These are phyloP conservation scores for Leucocoprinus birnbaumii DNA, from an alignment of 768 basidiomycete genomes.

Conservation along the genomic window DNA sequence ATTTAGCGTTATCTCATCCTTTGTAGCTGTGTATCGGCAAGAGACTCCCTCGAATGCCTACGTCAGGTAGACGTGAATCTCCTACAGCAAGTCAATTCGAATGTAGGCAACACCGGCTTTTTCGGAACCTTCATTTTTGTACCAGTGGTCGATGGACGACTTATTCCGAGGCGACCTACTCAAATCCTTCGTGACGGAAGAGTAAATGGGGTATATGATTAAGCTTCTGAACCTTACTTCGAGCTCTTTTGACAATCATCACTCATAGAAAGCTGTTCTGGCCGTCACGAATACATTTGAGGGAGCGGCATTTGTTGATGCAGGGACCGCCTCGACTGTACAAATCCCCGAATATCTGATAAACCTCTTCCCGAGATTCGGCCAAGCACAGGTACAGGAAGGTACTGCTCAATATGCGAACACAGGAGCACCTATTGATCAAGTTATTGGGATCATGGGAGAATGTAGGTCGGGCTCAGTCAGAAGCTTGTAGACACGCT, in stretches of 20 bases:
- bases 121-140: slow-evolving; percentile 38
- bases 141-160: slow-evolving; percentile 48
- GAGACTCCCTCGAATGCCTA: slow-evolving; percentile 37
- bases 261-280: no score
- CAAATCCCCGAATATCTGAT: slow-evolving; percentile 28
- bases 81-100: slow-evolving; percentile 31
- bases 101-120: slow-evolving; percentile 30
- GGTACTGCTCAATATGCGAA: slow-evolving; percentile 6
- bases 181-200: slow-evolving; percentile 31
- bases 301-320: slow-evolving; percentile 37
- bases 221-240: background rate
- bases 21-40: slow-evolving; percentile 30
- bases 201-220: slow-evolving; percentile 37
- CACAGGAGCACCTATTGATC: slow-evolving; percentile 7
- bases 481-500: background rate
- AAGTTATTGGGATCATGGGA: slow-evolving; percentile 12
- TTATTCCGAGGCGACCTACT: slow-evolving; percentile 42
- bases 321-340: slow-evolving; percentile 18
- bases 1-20: background rate
- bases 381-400: slow-evolving; percentile 19
- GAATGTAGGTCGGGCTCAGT: slow-evolving; percentile 4
- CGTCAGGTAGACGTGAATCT: slow-evolving; percentile 26
- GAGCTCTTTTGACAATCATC: no score
- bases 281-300: slow-evolving; percentile 31
- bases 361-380: slow-evolving; percentile 36